Evolutionary conservation across 164 flowering plant species (phyloP), one percentile per base, ranked within the genome.

Genomic region (Liquidambar formosana): DNA sequence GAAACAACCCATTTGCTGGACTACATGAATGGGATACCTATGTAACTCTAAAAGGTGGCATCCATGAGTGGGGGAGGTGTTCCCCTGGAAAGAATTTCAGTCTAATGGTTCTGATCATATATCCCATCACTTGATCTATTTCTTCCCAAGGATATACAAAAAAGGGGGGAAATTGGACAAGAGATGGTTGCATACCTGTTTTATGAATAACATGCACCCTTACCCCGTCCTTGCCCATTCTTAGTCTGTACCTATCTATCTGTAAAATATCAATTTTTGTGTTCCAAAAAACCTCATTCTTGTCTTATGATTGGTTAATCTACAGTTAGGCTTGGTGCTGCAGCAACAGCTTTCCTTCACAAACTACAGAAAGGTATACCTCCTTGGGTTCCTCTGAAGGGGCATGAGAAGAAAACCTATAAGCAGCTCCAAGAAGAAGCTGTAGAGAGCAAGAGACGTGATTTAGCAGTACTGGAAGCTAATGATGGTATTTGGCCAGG

Each of bases 401-500:
- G 97, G 58, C 82, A 54, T 41, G 98, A 92, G 76, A 77, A 83
- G 69, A 94, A 89, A 81, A 85, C 95, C 14, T 89, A 85, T 45
- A 77, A 92, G 78, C 91, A 94, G 84, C 81, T 90, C 65, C 98
- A 94, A 78, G 80, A 92, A 69, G 98, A 94, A 81, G 97, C 98
- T 41, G 75, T 88, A 69, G 95, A 89, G 79, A 86, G 90, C 83
- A 90, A 83, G 79, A 87, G 74, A 63, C 96, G 98, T 26, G 98
- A 92, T 77, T 70, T 84, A 61, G 97, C 97, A 10, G 98, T 94
- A 44, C 73, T 92, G 18, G 73, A 87, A 77, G 97, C 98, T 52
- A 92, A 94, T 80, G 83, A 74, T 77, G 98, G 97, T 57, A 75
- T 86, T 52, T 94, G 98, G 98, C 98, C 98, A 15, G 97, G 98